These are phyloP conservation scores for Ophiostoma sp. DNA, from an alignment of 2,329 filamentous ascomycete species.

Conservation along the genomic window DNA sequence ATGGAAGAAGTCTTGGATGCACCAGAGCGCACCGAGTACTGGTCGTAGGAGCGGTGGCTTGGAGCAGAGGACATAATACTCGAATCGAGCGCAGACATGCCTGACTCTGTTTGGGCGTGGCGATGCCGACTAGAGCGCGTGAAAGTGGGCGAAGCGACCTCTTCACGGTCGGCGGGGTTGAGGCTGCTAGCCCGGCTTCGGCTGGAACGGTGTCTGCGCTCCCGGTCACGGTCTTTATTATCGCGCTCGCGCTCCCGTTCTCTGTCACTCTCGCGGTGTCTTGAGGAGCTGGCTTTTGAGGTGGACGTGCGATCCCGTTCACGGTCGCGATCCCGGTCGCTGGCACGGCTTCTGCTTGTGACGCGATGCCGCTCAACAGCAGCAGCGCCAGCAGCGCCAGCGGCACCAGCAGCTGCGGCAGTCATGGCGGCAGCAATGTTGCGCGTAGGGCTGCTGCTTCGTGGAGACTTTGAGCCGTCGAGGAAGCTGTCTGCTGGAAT, in stretches of 20 bases:
- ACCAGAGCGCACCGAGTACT: constrained; percentile 48
- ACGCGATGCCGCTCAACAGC: constrained; percentile 36
- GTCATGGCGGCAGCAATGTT: constrained; percentile 39
- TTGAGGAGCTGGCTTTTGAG: background rate
- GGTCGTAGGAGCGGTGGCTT: constrained; percentile 53
- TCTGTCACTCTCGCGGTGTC: constrained; percentile 19
- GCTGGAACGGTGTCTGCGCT: constrained; percentile 42
- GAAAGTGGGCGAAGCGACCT: constrained; percentile 41
- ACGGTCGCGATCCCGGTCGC: constrained; percentile 35
- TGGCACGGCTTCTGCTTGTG: constrained; percentile 35
- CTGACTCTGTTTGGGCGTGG: constrained; percentile 43
- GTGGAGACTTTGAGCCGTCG: constrained; percentile 50
- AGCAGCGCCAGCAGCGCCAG: constrained; percentile 35
- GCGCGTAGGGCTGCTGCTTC: constrained; percentile 42
- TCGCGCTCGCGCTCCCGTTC: constrained; percentile 24
- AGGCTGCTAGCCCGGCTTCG: constrained; percentile 49
- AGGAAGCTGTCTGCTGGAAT: constrained; percentile 59
- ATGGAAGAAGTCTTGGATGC: constrained; percentile 61
- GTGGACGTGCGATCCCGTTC: constrained; percentile 33
- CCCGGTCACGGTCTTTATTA: constrained; percentile 35
- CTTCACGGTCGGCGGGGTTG: constrained; percentile 43
- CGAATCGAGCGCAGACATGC: constrained; percentile 50
- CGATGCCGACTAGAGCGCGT: constrained; percentile 49
- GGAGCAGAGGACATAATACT: constrained; percentile 52
- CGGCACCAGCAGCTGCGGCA: constrained; percentile 34